Conservation (phyloP, 1,139 yeast species). For the Pichiaceae sp. region DNA sequence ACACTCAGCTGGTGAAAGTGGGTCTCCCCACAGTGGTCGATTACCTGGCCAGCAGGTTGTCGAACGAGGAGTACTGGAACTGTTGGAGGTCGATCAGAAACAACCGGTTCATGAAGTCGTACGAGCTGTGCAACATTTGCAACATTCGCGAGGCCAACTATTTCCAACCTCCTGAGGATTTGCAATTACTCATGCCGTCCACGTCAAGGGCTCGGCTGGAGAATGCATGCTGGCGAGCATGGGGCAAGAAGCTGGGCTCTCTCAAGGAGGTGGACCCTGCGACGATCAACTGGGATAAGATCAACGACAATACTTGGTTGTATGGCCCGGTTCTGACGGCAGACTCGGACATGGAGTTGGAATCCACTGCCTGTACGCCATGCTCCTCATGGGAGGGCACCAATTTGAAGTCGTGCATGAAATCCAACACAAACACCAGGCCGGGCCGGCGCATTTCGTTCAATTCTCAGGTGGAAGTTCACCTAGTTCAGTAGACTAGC, state of each 20-base stretch:
- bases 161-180: constrained; percentile 21
- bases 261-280: constrained; percentile 67
- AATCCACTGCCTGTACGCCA: neutral
- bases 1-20: constrained; percentile 6
- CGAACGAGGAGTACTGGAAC: constrained; percentile 19
- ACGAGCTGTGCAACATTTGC: constrained; percentile 21
- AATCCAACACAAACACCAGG: neutral
- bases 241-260: constrained; percentile 70
- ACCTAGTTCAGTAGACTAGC: no score
- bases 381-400: neutral
- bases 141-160: constrained; percentile 14
- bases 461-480: neutral
- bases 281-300: constrained; percentile 71
- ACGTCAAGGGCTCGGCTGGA: constrained; percentile 51
- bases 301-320: constrained; percentile 74
- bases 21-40: constrained; percentile 22
- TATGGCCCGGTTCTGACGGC: constrained; percentile 48
- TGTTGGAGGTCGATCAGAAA: constrained; percentile 24
- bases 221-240: constrained; percentile 80
- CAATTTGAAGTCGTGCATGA: neutral
- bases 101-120: constrained; percentile 24
- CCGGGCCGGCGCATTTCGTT: neutral
- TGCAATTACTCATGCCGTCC: constrained; percentile 24
- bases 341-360: neutral
- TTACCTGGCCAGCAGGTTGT: constrained; percentile 20